phyloP scores from a whole-genome alignment of 257 asterid species.

The Dorcoceras hygrometricum region DNA sequence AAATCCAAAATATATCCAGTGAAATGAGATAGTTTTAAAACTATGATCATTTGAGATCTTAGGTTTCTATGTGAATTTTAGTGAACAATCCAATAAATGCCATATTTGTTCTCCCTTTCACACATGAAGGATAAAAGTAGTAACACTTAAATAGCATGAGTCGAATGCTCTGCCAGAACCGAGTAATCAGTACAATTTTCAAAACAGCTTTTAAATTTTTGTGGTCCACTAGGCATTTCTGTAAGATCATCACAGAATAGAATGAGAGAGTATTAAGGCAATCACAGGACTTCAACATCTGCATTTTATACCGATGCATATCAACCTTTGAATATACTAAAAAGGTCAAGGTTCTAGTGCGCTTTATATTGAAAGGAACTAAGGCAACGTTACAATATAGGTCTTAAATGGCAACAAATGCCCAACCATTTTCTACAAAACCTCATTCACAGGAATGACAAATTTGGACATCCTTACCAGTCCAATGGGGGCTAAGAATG shows the following conservation, averaged over 20 bases:
- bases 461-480: neutral
- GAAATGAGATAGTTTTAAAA: too few relatives aligned
- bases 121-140: neutral
- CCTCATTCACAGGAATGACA: constrained; percentile 3
- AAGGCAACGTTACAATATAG: neutral
- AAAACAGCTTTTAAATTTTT: too few relatives aligned
- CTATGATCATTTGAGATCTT: neutral
- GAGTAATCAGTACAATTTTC: neutral
- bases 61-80: too few relatives aligned
- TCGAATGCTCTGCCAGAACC: too few relatives aligned
- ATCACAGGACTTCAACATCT: neutral
- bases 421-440: neutral
- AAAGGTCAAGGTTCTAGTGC: neutral
- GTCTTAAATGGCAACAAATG: neutral
- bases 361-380: neutral
- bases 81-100: neutral
- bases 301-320: neutral
- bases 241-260: neutral
- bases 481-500: neutral
- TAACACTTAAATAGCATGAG: too few relatives aligned
- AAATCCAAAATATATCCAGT: too few relatives aligned
- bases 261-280: neutral
- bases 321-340: neutral
- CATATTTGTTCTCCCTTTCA: neutral
- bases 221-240: neutral